phyloP scores from a whole-genome alignment of 2,329 filamentous ascomycete species.

The Aspergillus brasiliensis region DNA sequence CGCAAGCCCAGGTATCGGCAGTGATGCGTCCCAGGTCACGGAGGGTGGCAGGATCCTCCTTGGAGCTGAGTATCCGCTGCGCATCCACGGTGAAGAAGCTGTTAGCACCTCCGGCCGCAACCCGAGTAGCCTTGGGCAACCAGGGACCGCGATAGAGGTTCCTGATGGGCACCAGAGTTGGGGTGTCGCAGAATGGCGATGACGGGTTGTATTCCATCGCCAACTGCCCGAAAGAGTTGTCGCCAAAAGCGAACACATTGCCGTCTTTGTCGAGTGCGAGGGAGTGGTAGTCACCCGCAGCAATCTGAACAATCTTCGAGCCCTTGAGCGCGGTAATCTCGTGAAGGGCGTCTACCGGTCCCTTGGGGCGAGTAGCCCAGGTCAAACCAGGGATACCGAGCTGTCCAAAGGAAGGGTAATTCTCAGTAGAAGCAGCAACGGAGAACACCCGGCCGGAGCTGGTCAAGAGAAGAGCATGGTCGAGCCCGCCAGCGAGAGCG shows the following conservation, averaged over 20 bases:
- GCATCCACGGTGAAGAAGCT: conserved; percentile 87
- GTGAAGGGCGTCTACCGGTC: conserved; percentile 78
- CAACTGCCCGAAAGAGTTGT: conserved; percentile 88
- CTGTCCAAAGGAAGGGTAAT: conserved; percentile 81
- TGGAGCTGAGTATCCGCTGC: conserved; percentile 56
- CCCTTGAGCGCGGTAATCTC: conserved; percentile 73
- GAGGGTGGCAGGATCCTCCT: conserved; percentile 44
- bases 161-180: conserved; percentile 69
- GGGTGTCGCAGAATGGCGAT: conserved; percentile 65
- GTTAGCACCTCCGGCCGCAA: conserved; percentile 83
- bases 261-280: conserved; percentile 75
- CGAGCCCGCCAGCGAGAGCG: conserved; percentile 74
- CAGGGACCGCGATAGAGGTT: conserved; percentile 70
- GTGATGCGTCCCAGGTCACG: conserved; percentile 59
- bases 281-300: conserved; percentile 84
- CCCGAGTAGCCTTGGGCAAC: conserved; percentile 68
- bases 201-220: conserved; percentile 73
- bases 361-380: conserved; percentile 75
- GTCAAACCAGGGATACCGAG: conserved; percentile 81
- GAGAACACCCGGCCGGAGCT: conserved; percentile 84
- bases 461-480: conserved; percentile 85
- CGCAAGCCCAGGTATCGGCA: conserved; percentile 83
- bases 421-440: conserved; percentile 75
- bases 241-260: conserved; percentile 81
- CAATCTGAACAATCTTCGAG: conserved; percentile 72